Conservation (phyloP, 805 yeast genomes). For the Candida oleophila region DNA sequence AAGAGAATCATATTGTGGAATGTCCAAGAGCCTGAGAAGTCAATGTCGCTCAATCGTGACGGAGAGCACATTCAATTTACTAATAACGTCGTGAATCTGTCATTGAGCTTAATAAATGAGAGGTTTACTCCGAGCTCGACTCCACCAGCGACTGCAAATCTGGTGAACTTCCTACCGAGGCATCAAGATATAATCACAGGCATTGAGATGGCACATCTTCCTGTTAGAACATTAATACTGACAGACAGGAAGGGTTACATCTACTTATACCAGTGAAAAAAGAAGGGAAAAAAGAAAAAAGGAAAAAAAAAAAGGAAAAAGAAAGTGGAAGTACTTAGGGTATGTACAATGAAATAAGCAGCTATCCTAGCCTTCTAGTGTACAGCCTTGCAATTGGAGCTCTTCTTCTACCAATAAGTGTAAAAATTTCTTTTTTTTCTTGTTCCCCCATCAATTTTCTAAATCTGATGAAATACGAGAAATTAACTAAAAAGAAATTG, state of each 20-base stretch:
- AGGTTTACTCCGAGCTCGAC: slow-evolving; percentile 37
- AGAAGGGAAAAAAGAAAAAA: not conserved
- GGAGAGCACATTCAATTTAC: slow-evolving; percentile 6
- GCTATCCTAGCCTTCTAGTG: no score
- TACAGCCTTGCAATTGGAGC: no score
- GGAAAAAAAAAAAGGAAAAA: not conserved
- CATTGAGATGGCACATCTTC: slow-evolving; percentile 44
- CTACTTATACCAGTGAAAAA: slow-evolving; percentile 45
- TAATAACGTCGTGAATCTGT: slow-evolving; percentile 11
- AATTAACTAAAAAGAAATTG: no score
- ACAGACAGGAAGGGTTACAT: slow-evolving; percentile 69
- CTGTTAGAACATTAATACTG: slow-evolving; percentile 60
- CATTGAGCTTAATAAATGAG: slow-evolving; percentile 15
- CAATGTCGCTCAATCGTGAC: slow-evolving; percentile 14
- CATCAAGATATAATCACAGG: slow-evolving; percentile 55
- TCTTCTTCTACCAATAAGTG: no score
- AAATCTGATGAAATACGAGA: no score
- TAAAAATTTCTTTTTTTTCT: no score
- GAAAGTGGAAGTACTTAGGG: no score
- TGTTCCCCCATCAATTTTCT: no score
- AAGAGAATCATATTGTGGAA: slow-evolving; percentile 30
- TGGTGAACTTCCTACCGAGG: not conserved
- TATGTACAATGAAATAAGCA: no score
- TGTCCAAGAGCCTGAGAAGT: slow-evolving; percentile 13
- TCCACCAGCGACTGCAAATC: not conserved